Percentiles rank a stretch among this genome's conserved stretches.
Conservation (phyloP, 805 yeast species). For the Starmerella powellii region DNA sequence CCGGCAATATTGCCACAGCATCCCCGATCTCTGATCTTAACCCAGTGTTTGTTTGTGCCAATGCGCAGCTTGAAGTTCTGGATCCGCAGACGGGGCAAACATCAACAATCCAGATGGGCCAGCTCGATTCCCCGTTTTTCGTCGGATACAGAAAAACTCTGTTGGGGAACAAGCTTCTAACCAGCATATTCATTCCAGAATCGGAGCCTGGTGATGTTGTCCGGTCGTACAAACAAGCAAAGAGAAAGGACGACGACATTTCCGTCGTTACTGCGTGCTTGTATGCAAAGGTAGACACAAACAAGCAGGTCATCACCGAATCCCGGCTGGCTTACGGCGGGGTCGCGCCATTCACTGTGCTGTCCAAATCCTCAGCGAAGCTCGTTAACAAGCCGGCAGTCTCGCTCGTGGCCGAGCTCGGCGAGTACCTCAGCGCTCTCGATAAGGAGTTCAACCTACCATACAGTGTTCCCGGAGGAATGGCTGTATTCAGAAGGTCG, state of each 20-base stretch:
- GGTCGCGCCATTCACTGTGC: conserved; percentile 38
- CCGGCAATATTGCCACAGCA: conserved; percentile 40
- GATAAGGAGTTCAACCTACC: conserved; percentile 34
- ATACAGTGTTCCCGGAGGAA: conserved; percentile 39
- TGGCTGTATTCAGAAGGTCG: conserved; percentile 38
- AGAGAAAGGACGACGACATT: conserved; percentile 41
- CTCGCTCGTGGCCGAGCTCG: conserved; percentile 2
- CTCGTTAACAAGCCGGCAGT: conserved; percentile 21
- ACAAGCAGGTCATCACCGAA: conserved; percentile 13
- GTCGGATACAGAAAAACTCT: conserved; percentile 35
- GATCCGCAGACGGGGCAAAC: conserved; percentile 26
- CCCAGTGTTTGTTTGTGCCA: conserved; percentile 36
- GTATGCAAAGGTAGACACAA: conserved; percentile 22
- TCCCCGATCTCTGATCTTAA: conserved; percentile 40
- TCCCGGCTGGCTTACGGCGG: conserved; percentile 37
- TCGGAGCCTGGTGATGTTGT: conserved; percentile 31
- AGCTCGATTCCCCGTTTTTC: conserved; percentile 30
- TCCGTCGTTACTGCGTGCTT: conserved; percentile 38
- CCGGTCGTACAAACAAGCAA: conserved; percentile 36
- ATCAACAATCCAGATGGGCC: conserved; percentile 29
- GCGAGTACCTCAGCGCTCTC: conserved; percentile 14
- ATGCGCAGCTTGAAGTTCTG: conserved; percentile 32
- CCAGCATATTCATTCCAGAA: conserved; percentile 34
- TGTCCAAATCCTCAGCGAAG: conserved; percentile 30
- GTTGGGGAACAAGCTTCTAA: conserved; percentile 31